Base-by-base conservation (phyloP, 192 early-diverging fungal species). In the Backusella parvicylindrica region DNA sequence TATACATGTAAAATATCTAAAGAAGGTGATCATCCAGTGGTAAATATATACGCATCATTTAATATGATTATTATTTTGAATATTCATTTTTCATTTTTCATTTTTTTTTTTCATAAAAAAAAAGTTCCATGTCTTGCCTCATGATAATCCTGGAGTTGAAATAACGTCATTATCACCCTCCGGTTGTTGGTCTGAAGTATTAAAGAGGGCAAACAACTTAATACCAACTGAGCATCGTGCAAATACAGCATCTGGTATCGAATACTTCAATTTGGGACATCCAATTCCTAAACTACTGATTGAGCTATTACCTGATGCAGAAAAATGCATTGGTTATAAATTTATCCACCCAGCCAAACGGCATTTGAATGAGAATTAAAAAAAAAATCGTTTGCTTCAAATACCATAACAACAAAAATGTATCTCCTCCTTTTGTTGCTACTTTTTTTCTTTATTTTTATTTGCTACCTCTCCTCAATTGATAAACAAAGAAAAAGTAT, bases 251-350 rank as follows among this genome's bases (percentile, higher is more conserved):
- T 60, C 53, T 28, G 53, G 53, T 12, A 60, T 60, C 21, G 53
- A 60, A 60, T 60, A 60, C n/a, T 60, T 60, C 12, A 5, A 28
- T 28, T 60, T 60, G 12, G 53, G 11, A 28, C 53, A 60, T 11
- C 9, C 53, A 12, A 60, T 60, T 11, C 23, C 26, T 60, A 60
- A 28, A 60, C 21, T 60, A 3, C 53, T 60, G 26, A 60, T 60
- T 60, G 53, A 60, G 11, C 23, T 60, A 60, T 60, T 60, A 28
- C 53, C 53, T 60, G 53, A 60, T 60, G 53, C 53, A 60, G 53
- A 60, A 60, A 26, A 60, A 28, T 60, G 53, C 53, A 28, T 28
- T 13, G 53, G 53, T 5, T 60, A 60, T 26, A 60, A 28, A 13
- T 60, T 60, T 60, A 3, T 60, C 26, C 53, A 60, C 28, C 53